Evolutionary conservation across 176 grass and related monocot genomes (phyloP).

Genomic region (Calamus simplicifolius): DNA sequence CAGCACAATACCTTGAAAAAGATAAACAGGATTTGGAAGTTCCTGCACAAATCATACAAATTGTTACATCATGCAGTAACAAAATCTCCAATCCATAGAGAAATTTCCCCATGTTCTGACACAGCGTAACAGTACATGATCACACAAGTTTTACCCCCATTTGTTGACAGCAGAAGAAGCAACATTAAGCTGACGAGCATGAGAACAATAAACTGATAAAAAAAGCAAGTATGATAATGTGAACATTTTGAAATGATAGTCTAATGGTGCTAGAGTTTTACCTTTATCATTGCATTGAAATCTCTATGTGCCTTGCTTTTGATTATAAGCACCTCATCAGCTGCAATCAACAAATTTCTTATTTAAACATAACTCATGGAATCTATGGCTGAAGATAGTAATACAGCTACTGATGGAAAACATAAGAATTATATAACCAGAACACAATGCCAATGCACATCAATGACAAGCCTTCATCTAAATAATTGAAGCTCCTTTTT

Average conservation of each 20-base stretch:
- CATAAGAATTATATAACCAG: too few species aligned
- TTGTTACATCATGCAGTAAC: constrained; percentile 3
- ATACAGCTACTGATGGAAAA: too few species aligned
- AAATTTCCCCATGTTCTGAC: background rate
- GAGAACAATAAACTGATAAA: too few species aligned
- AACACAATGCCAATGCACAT: too few species aligned
- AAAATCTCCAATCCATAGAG: too few species aligned
- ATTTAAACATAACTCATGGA: background rate
- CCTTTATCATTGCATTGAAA: constrained; percentile 82
- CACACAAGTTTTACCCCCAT: background rate
- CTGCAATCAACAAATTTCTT: constrained; percentile 37
- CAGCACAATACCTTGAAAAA: constrained; percentile 96
- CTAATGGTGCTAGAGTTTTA: constrained; percentile 17
- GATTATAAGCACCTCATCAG: constrained; percentile 93
- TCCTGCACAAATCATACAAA: constrained; percentile 42
- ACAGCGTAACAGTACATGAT: background rate
- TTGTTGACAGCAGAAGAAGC: too few species aligned
- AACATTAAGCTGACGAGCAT: too few species aligned
- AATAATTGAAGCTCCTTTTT: too few species aligned
- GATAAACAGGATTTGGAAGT: constrained; percentile 91
- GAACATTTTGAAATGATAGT: too few species aligned
- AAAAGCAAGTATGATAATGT: too few species aligned
- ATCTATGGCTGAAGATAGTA: too few species aligned
- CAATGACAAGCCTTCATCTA: too few species aligned
- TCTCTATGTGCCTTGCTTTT: constrained; percentile 89